Evolutionary conservation across 257 asterid species (phyloP).

Genomic region (Nicotiana otophora): DNA sequence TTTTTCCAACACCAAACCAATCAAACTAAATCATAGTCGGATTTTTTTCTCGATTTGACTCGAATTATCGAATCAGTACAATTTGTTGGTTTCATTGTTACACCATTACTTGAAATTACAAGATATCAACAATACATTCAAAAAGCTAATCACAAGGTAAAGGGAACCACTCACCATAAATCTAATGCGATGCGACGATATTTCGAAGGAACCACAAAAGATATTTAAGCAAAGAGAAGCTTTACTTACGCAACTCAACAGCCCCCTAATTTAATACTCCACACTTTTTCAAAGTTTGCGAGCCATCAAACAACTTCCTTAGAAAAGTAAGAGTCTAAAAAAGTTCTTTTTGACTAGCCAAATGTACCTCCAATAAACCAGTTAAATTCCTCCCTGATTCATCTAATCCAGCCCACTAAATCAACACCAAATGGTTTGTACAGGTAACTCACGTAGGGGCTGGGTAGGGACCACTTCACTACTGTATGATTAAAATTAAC

Average conservation of each 20-base stretch:
- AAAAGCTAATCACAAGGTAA: too few relatives aligned
- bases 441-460: neutral
- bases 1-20: too few relatives aligned
- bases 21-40: too few relatives aligned
- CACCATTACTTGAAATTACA: too few relatives aligned
- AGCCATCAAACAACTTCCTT: neutral
- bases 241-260: neutral
- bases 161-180: too few relatives aligned
- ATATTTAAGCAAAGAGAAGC: neutral
- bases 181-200: neutral
- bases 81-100: too few relatives aligned
- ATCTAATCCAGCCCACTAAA: neutral
- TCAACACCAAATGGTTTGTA: neutral
- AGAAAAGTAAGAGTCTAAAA: neutral
- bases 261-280: neutral
- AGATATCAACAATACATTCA: too few relatives aligned
- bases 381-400: neutral
- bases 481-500: neutral
- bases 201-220: neutral
- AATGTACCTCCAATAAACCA: conserved; percentile 1
- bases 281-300: neutral
- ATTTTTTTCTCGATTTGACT: too few relatives aligned
- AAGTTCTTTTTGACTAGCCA: neutral
- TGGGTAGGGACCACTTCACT: neutral
- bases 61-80: too few relatives aligned